These are phyloP conservation scores for Exophiala phaeomuriformis DNA, from an alignment of 2,329 filamentous ascomycete genomes.

Conservation along the genomic window DNA sequence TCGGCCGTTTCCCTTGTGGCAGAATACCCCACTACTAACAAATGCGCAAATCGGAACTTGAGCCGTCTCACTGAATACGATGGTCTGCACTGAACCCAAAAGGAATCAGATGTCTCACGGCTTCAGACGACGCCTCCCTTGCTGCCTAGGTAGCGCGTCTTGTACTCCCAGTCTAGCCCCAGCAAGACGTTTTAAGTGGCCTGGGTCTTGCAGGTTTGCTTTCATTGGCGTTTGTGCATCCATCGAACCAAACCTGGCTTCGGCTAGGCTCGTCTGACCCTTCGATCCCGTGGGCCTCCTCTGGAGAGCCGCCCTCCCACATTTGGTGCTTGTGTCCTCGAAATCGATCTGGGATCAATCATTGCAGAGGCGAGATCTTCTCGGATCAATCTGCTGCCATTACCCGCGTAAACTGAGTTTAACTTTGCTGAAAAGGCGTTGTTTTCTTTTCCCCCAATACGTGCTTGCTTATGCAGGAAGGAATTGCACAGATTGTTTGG, in stretches of 20 bases:
- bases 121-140: neutral
- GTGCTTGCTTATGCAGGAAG: neutral
- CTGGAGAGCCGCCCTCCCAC: neutral
- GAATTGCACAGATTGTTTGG: neutral
- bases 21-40: neutral
- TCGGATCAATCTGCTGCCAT: neutral
- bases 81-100: neutral
- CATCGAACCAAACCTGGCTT: neutral
- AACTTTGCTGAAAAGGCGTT: neutral
- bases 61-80: neutral
- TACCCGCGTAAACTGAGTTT: neutral
- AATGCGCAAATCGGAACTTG: neutral
- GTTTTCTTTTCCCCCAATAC: neutral
- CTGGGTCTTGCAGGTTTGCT: neutral
- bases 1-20: neutral
- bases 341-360: neutral
- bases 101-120: conserved; percentile 5
- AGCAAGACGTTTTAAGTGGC: neutral
- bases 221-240: neutral
- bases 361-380: neutral
- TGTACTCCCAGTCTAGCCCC: neutral
- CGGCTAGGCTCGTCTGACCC: neutral
- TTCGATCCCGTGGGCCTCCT: neutral
- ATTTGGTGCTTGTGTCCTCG: neutral
- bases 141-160: conserved; percentile 1